phyloP scores from a whole-genome alignment of 2,329 filamentous ascomycete genomes.

The Graphiopsis chlorocephala region DNA sequence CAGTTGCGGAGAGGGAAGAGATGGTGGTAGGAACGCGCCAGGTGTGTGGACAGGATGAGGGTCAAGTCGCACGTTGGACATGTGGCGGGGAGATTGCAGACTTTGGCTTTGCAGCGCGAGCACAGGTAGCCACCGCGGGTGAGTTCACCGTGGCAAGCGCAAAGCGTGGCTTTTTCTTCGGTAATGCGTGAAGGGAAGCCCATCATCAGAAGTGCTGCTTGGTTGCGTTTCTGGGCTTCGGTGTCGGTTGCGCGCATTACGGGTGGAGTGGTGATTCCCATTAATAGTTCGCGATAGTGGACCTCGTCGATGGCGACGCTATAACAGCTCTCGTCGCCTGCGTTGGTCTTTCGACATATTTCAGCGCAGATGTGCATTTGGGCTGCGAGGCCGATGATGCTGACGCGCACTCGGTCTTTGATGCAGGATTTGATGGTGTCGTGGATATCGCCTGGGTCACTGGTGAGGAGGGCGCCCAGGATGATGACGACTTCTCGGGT shows the following conservation, averaged over 20 bases:
- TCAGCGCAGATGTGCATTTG: constrained; percentile 91
- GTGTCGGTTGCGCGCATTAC: constrained; percentile 59
- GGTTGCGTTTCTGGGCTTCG: constrained; percentile 38
- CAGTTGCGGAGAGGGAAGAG: constrained; percentile 88
- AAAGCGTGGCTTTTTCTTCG: constrained; percentile 70
- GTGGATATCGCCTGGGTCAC: constrained; percentile 93
- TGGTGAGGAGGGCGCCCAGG: constrained; percentile 84
- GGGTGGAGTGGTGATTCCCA: constrained; percentile 84
- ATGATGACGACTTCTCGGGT: constrained; percentile 90
- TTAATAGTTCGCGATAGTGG: constrained; percentile 84
- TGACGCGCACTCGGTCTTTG: constrained; percentile 78
- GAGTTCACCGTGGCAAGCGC: constrained; percentile 84
- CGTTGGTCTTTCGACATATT: constrained; percentile 83
- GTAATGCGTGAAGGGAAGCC: constrained; percentile 88
- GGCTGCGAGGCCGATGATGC: constrained; percentile 84
- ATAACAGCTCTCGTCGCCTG: constrained; percentile 72
- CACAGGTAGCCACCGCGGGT: constrained; percentile 84
- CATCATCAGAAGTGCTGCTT: constrained; percentile 80
- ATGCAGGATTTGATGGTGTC: constrained; percentile 79
- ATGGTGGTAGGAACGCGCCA: constrained; percentile 91
- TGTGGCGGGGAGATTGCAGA: constrained; percentile 84
- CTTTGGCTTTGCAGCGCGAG: constrained; percentile 82
- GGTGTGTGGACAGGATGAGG: constrained; percentile 87
- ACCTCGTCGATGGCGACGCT: constrained; percentile 81
- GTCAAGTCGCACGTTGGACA: constrained; percentile 90